These are phyloP conservation scores for Cladobotryum protrusum DNA, from an alignment of 2,329 filamentous ascomycete genomes.

Conservation along the genomic window DNA sequence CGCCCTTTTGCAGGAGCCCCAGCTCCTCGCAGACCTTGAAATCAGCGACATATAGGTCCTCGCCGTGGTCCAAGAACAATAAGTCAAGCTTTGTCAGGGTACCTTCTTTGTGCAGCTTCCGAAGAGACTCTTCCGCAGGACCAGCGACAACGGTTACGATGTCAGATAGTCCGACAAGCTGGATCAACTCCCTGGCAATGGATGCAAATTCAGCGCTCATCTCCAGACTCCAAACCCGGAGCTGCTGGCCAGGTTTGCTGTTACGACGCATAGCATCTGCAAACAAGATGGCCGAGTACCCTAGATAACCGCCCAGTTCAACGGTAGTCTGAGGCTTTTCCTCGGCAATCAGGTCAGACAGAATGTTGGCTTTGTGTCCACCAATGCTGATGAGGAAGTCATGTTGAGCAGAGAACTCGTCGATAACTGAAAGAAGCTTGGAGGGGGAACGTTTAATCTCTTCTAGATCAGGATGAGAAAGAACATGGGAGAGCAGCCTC, in stretches of 20 bases:
- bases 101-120: constrained; percentile 49
- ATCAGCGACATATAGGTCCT: constrained; percentile 67
- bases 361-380: constrained; percentile 64
- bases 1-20: constrained; percentile 55
- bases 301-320: constrained; percentile 75
- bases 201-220: constrained; percentile 67
- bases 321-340: constrained; percentile 64
- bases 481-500: constrained; percentile 1
- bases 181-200: constrained; percentile 61
- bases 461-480: constrained; percentile 2
- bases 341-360: constrained; percentile 61
- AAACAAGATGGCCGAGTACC: constrained; percentile 75
- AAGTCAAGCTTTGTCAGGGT: constrained; percentile 57
- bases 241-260: constrained; percentile 41
- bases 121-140: constrained; percentile 58
- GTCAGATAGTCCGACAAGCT: constrained; percentile 66
- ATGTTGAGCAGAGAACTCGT: constrained; percentile 3
- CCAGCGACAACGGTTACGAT: constrained; percentile 67
- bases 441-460: neutral
- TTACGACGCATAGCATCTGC: constrained; percentile 57
- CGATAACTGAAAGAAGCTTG: constrained; percentile 3
- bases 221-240: constrained; percentile 65
- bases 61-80: constrained; percentile 76
- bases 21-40: constrained; percentile 72
- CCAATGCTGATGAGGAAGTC: constrained; percentile 68